Conservation (phyloP, 2,329 filamentous ascomycete genomes). For the Achaetomium macrosporum region DNA sequence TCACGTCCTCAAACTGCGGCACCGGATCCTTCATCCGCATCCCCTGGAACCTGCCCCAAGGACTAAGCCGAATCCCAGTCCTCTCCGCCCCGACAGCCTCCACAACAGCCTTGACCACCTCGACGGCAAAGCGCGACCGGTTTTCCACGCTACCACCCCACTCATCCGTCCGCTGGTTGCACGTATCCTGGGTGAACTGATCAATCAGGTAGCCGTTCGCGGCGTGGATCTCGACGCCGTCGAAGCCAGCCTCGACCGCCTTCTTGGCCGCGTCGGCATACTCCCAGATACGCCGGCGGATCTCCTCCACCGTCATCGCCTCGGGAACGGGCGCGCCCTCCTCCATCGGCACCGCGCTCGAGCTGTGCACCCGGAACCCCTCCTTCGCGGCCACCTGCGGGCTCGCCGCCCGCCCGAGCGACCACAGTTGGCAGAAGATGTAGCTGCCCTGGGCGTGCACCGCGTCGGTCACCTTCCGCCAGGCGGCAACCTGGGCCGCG, state of each 20-base stretch:
- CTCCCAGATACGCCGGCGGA: constrained; percentile 44
- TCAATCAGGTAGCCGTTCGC: constrained; percentile 55
- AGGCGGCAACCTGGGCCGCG: constrained; percentile 48
- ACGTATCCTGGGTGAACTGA: constrained; percentile 48
- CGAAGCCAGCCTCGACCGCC: constrained; percentile 41
- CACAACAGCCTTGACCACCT: constrained; percentile 46
- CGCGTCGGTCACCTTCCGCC: constrained; percentile 53
- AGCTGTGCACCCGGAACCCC: constrained; percentile 33
- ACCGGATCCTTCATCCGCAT: constrained; percentile 22
- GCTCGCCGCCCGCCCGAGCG: constrained; percentile 33
- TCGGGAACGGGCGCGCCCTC: constrained; percentile 35
- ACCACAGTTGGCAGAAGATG: constrained; percentile 58
- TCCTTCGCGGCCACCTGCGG: constrained; percentile 28
- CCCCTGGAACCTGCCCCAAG: constrained; percentile 44
- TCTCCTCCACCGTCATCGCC: constrained; percentile 47
- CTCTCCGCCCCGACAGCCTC: constrained; percentile 34
- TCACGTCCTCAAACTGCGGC: constrained; percentile 20
- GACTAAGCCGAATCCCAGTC: constrained; percentile 49
- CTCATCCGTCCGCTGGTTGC: constrained; percentile 47
- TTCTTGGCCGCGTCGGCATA: constrained; percentile 50
- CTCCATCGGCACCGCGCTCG: constrained; percentile 41
- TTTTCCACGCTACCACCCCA: constrained; percentile 51
- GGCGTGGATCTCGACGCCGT: constrained; percentile 42
- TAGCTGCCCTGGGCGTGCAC: constrained; percentile 56
- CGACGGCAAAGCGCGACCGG: constrained; percentile 45